phyloP scores from a whole-genome alignment of 192 early-diverging fungal genomes.

The Jimgerdemannia lactiflua region DNA sequence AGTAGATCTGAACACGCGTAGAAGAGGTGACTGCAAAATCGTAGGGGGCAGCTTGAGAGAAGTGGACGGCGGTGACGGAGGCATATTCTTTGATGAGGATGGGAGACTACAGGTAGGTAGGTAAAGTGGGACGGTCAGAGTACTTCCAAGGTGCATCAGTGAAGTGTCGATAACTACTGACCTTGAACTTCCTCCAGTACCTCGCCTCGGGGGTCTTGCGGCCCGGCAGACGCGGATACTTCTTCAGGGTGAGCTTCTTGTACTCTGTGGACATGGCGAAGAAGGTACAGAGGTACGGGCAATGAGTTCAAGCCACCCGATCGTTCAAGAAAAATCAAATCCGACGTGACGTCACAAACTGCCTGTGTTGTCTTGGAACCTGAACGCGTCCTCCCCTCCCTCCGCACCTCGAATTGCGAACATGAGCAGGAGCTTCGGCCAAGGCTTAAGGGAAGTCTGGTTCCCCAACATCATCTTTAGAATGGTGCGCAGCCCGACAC shows the following conservation, averaged over 20 bases:
- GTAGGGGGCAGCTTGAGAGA: slow-evolving; percentile 74
- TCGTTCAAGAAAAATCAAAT: not conserved
- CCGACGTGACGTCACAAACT: not conserved
- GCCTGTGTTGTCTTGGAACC: no score
- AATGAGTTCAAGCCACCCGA: not conserved
- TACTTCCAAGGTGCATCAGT: not conserved
- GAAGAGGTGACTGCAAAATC: slow-evolving; percentile 92
- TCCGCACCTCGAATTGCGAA: no score
- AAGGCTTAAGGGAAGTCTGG: slow-evolving; percentile 64
- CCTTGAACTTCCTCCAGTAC: slow-evolving; percentile 82
- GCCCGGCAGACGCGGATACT: slow-evolving; percentile 50
- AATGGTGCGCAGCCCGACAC: slow-evolving; percentile 69
- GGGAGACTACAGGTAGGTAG: slow-evolving; percentile 58
- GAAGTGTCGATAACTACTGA: slow-evolving; percentile 15
- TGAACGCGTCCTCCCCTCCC: no score
- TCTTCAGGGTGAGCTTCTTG: slow-evolving; percentile 53
- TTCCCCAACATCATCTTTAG: slow-evolving; percentile 87
- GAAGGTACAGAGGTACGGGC: not conserved
- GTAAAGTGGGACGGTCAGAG: not conserved
- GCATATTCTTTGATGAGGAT: slow-evolving; percentile 87
- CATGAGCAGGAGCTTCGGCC: not conserved
- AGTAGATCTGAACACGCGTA: slow-evolving; percentile 91
- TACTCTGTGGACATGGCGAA: slow-evolving; percentile 43
- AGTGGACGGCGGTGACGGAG: slow-evolving; percentile 78
- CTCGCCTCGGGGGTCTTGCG: slow-evolving; percentile 58